Base-by-base conservation (phyloP, 306 rosid species). In the Rosa persica region DNA sequence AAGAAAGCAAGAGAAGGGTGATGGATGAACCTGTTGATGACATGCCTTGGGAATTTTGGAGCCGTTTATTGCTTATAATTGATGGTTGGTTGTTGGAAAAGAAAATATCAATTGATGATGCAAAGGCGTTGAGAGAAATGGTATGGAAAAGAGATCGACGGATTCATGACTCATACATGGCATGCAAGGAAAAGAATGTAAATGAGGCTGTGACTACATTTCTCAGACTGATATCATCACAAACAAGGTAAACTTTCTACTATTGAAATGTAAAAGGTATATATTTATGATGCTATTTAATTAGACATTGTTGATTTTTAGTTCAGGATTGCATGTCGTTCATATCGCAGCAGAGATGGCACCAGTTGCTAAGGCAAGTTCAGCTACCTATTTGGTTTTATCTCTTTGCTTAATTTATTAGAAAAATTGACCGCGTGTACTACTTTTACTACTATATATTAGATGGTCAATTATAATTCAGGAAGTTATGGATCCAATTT, bases 271-370 rank as follows among this genome's bases (percentile, higher is more conserved):
- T 38, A 61, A 25, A 42, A 65, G 74, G 54, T 69, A 12, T 74
- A 25, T 43, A 1, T 46, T 44, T 72, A 65, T 74, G 77, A 83
- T 61, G 47, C 62, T 77, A 77, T 85, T 84, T 88, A 75, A 89
- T 88, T 71, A 75, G 76, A 78, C 81, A 80, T 83, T 87, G 84
- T 83, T 89, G 75, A 81, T 79, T 82, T 86, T 57, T 81, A 95
- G 99, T 87, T 84, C 89, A 83, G 99, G 94, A 90, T 88, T 95
- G 81, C 62, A 89, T 79, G 88, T 95, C 82, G 30, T 95, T 83
- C 99, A 93, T 76, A 85, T 95, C 81, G 99, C 99, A 54, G 99
- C 96, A 76, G 99, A 95, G 97, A 89, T 95, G 97, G 99, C 99
- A 79, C 99, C 99, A 36, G 96, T 95, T 44, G 99, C 99, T 82